Evolutionary conservation across 2,329 filamentous ascomycete genomes (phyloP).

Genomic region (Ceratocystis diversiconidia): DNA sequence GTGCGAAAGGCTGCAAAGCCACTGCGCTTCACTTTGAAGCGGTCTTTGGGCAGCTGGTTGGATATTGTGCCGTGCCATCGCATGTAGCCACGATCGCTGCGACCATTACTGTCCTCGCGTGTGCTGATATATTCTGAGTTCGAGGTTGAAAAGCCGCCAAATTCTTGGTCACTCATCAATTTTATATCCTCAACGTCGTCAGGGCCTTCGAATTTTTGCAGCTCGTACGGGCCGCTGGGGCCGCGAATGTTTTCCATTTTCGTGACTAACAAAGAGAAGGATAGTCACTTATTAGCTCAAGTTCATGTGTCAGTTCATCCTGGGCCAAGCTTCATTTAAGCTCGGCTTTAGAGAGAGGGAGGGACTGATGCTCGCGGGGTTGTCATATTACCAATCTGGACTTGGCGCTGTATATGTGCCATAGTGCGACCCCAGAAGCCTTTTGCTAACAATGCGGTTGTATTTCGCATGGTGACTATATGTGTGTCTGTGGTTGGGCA

Average conservation of each 20-base stretch:
- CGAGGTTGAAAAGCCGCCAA: constrained; percentile 71
- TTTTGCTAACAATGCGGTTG: constrained; percentile 30
- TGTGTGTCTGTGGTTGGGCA: constrained; percentile 24
- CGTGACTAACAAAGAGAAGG: constrained; percentile 35
- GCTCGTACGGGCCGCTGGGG: constrained; percentile 46
- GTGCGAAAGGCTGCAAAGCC: constrained; percentile 91
- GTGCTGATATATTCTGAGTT: constrained; percentile 48
- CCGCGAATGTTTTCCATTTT: constrained; percentile 55
- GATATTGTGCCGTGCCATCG: constrained; percentile 83
- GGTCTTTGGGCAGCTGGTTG: constrained; percentile 61
- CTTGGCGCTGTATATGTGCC: constrained; percentile 44
- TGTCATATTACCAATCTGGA: constrained; percentile 35
- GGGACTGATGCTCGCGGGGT: constrained; percentile 12
- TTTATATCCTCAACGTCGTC: constrained; percentile 44
- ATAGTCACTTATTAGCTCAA: background rate
- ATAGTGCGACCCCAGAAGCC: constrained; percentile 45
- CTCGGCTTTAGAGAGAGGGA: background rate
- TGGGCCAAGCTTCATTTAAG: background rate
- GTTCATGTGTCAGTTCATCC: too few relatives aligned
- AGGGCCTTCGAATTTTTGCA: constrained; percentile 47
- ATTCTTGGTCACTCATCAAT: constrained; percentile 72
- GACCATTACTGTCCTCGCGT: background rate
- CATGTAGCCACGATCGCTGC: constrained; percentile 36
- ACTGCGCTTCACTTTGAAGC: constrained; percentile 58
- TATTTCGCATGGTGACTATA: constrained; percentile 19